These are phyloP conservation scores for Yarrowia hollandica DNA, from an alignment of 805 yeast species.

Conservation along the genomic window DNA sequence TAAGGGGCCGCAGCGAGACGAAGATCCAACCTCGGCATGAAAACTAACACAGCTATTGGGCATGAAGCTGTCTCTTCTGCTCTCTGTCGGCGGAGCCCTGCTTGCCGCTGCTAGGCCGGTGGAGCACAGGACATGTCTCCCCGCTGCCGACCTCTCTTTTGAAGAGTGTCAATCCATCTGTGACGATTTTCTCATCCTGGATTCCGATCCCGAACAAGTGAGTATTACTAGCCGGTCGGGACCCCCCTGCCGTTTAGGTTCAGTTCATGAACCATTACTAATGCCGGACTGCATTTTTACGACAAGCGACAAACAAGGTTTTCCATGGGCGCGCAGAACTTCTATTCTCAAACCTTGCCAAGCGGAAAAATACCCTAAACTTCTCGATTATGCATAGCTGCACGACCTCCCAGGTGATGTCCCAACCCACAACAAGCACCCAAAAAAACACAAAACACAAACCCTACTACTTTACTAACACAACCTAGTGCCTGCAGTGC, in stretches of 20 bases:
- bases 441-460: not conserved
- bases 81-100: slow-evolving; percentile 7
- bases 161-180: slow-evolving; percentile 1
- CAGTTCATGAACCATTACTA: not conserved
- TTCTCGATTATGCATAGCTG: not conserved
- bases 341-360: not conserved
- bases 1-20: too few species aligned
- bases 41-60: slow-evolving; percentile 5
- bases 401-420: not conserved
- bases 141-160: slow-evolving; percentile 1
- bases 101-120: slow-evolving; percentile 17
- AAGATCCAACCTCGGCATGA: too few species aligned
- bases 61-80: slow-evolving; percentile 23
- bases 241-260: too few species aligned
- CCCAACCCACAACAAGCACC: too few species aligned
- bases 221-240: too few species aligned
- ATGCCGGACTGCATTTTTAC: slow-evolving; percentile 15
- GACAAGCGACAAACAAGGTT: not conserved
- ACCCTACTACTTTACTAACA: not conserved
- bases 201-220: slow-evolving; percentile 15
- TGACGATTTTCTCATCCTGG: not conserved
- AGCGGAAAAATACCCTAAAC: not conserved
- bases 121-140: slow-evolving; percentile 2
- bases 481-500: slow-evolving; percentile 24
- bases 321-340: not conserved